Conservation (phyloP, 2,329 filamentous ascomycete species). For the Aspergillus transmontanensis region DNA sequence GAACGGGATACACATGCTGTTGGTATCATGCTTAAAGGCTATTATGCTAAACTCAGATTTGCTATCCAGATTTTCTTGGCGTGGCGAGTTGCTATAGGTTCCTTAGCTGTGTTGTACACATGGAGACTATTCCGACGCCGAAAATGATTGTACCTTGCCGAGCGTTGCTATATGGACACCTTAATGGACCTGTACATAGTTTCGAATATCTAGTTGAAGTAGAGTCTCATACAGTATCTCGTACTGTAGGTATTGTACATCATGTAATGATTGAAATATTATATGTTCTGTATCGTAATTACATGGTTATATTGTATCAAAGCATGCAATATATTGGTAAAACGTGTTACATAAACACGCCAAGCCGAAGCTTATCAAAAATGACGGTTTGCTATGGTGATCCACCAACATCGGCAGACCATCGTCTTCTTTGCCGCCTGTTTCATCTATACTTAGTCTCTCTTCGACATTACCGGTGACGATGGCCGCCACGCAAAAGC, state of each 20-base stretch:
- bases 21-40: constrained; percentile 47
- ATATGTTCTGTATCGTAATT: neutral
- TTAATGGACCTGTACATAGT: neutral
- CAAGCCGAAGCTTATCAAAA: constrained; percentile 4
- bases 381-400: neutral
- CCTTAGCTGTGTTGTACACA: constrained; percentile 29
- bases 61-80: constrained; percentile 45
- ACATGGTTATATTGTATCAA: neutral
- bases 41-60: constrained; percentile 43
- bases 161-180: neutral
- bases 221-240: neutral
- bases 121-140: constrained; percentile 32
- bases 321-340: neutral
- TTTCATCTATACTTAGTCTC: neutral
- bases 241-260: neutral
- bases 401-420: neutral
- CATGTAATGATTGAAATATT: neutral
- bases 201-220: neutral
- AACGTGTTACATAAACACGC: constrained; percentile 4
- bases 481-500: constrained; percentile 69
- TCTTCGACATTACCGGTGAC: neutral
- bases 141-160: neutral
- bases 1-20: constrained; percentile 40
- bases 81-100: constrained; percentile 39
- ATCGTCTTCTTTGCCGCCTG: neutral